These are phyloP conservation scores for Trametes sanguinea DNA, from an alignment of 768 basidiomycete genomes.

Conservation along the genomic window DNA sequence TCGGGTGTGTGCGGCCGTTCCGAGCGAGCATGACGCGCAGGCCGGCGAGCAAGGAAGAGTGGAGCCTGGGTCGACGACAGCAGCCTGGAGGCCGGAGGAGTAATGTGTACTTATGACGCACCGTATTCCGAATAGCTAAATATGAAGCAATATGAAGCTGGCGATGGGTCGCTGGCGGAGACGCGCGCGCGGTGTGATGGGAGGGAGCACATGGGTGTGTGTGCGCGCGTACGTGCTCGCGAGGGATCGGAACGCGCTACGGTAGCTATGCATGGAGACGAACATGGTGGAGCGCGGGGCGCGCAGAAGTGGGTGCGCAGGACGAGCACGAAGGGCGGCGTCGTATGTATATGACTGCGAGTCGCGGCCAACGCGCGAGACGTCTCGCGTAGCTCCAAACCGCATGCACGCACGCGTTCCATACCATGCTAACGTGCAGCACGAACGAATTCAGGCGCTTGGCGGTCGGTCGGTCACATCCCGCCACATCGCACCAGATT, in stretches of 20 bases:
- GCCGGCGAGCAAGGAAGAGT: not conserved
- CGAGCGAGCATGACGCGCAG: not conserved
- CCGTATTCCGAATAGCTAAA: too few species aligned
- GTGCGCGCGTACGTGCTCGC: not conserved
- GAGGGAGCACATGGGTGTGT: too few species aligned
- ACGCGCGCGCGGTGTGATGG: too few species aligned
- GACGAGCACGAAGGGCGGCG: not conserved
- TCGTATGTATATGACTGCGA: not conserved
- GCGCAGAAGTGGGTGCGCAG: not conserved
- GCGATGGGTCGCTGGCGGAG: too few species aligned
- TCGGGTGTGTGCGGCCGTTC: not conserved
- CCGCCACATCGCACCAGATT: too few species aligned
- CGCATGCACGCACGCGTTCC: not conserved
- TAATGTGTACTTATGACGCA: too few species aligned
- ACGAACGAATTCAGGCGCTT: too few species aligned
- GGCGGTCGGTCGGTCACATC: too few species aligned
- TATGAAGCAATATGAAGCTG: too few species aligned
- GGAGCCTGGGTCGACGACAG: too few species aligned
- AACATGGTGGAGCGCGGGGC: not conserved
- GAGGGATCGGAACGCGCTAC: not conserved
- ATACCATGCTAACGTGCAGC: not conserved
- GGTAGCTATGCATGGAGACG: not conserved
- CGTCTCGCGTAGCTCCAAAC: not conserved
- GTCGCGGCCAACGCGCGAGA: not conserved
- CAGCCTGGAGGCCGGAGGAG: too few species aligned